Conservation (phyloP, 2,329 filamentous ascomycete species). For the Nakataea oryzae region DNA sequence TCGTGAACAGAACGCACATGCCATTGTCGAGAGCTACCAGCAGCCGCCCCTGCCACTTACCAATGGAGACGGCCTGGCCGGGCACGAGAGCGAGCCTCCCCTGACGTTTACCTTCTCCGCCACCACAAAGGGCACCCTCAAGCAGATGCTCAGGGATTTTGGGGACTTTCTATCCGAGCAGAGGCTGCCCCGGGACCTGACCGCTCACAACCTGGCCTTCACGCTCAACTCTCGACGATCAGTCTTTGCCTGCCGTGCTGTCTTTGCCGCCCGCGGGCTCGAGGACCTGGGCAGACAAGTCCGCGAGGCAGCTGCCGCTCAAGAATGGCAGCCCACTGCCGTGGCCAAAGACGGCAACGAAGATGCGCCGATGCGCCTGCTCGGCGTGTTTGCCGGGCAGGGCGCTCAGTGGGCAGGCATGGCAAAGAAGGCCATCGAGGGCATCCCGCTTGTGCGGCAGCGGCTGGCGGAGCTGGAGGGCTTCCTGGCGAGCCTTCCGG, state of each 20-base stretch:
- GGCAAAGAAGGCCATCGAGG: constrained; percentile 3
- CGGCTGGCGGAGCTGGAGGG: constrained; percentile 5
- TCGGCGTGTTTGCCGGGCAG: constrained; percentile 14
- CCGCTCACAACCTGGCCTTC: background rate
- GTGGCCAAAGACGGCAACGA: background rate
- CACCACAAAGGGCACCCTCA: background rate
- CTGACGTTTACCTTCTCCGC: background rate
- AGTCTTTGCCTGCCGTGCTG: background rate
- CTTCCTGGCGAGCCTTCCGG: constrained; percentile 5
- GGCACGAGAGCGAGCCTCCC: no score
- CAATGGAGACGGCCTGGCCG: no score
- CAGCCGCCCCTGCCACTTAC: background rate
- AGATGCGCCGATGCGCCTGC: background rate
- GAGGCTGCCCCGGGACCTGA: background rate
- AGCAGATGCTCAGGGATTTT: background rate
- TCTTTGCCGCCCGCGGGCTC: background rate
- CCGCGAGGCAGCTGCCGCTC: background rate
- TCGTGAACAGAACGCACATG: constrained; percentile 12
- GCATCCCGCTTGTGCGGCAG: constrained; percentile 2
- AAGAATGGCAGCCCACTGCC: background rate
- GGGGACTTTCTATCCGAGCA: background rate
- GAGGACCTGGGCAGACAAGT: background rate
- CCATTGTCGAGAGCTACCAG: constrained; percentile 7
- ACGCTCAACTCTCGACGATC: background rate
- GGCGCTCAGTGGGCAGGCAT: constrained; percentile 14